These are phyloP conservation scores for Pinus taeda DNA, from an alignment of 75 land plant genomes.

Conservation along the genomic window DNA sequence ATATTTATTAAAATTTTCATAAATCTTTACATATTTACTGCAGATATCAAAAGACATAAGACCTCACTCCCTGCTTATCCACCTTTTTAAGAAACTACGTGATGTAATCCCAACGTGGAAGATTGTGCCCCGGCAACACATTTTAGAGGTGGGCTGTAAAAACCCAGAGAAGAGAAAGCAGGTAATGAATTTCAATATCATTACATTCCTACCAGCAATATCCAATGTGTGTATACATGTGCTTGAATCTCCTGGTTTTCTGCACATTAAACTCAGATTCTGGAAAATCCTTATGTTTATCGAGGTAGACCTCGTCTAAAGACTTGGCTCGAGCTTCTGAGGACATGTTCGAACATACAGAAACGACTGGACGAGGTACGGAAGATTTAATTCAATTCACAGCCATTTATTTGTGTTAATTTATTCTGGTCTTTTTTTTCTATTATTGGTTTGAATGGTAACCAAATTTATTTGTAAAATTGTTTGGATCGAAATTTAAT, in stretches of 20 bases:
- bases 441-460: too few species aligned
- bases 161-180: conserved; percentile 30
- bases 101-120: conserved; percentile 61
- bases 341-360: conserved; percentile 56
- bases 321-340: conserved; percentile 72
- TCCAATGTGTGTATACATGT: too few species aligned
- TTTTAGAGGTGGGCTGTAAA: conserved; percentile 28
- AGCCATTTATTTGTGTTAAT: too few species aligned
- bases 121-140: conserved; percentile 47
- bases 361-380: conserved; percentile 57
- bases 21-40: not conserved
- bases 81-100: conserved; percentile 18
- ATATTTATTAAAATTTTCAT: not conserved
- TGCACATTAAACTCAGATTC: conserved; percentile 35
- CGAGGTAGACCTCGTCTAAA: conserved; percentile 68
- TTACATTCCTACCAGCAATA: not conserved
- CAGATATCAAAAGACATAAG: conserved; percentile 72
- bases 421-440: too few species aligned
- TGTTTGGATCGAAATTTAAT: too few species aligned
- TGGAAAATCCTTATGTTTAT: conserved; percentile 68
- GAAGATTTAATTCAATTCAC: too few species aligned
- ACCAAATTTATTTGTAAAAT: too few species aligned
- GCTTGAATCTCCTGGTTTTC: not conserved
- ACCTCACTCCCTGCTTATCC: conserved; percentile 46
- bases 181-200: conserved; percentile 14